phyloP scores from a whole-genome alignment of 176 grass and related monocot species.

The Cocos nucifera region DNA sequence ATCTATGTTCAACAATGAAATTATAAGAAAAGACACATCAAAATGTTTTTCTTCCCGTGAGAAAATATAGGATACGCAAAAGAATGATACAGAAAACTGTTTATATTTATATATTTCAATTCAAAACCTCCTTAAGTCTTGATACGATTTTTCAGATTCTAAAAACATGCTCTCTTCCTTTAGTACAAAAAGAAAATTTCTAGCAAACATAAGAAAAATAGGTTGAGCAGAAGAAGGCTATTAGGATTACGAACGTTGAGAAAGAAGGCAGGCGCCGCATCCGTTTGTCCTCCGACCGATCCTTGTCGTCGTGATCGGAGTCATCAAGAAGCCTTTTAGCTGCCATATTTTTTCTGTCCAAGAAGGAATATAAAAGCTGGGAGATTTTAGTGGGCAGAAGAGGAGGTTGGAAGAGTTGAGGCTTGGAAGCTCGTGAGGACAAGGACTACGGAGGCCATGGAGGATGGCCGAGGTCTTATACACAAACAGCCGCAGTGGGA shows the following conservation, averaged over 20 bases:
- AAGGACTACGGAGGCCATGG: neutral
- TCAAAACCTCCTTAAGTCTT: too few relatives aligned
- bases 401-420: neutral
- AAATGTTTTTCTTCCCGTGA: too few relatives aligned
- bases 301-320: slow-evolving; percentile 38
- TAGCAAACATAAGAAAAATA: neutral
- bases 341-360: slow-evolving; percentile 33
- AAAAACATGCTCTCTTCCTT: too few relatives aligned
- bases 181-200: neutral
- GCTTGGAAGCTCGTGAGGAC: neutral
- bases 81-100: too few relatives aligned
- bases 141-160: too few relatives aligned
- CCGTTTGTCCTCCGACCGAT: slow-evolving; percentile 50
- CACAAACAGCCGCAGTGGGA: neutral
- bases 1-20: too few relatives aligned
- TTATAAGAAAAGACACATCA: too few relatives aligned
- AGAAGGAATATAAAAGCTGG: slow-evolving; percentile 1
- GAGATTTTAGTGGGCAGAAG: neutral
- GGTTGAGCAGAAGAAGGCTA: neutral
- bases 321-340: slow-evolving; percentile 47
- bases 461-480: neutral
- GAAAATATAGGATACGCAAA: too few relatives aligned
- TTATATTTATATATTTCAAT: too few relatives aligned
- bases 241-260: slow-evolving; percentile 40
- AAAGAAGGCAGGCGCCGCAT: slow-evolving; percentile 57